Percentiles rank a stretch among this genome's conserved stretches.
These are phyloP conservation scores for Austropuccinia psidii DNA, from an alignment of 1,284 basidiomycete species.

Conservation along the genomic window DNA sequence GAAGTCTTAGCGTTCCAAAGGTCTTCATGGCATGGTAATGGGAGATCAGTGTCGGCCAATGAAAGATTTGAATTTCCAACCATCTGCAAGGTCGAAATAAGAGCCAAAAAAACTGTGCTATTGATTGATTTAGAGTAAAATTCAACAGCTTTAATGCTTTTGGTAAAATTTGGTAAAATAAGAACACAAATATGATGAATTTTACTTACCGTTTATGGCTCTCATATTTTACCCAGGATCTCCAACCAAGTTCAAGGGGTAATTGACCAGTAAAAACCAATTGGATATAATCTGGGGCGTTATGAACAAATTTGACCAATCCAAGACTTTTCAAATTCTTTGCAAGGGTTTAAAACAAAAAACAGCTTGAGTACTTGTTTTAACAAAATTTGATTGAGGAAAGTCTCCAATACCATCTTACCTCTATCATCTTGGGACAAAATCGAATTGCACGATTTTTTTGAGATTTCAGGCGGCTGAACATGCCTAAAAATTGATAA, in stretches of 20 bases:
- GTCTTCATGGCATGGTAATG: conserved; percentile 32
- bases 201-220: conserved; percentile 23
- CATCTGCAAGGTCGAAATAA: conserved; percentile 23
- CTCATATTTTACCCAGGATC: conserved; percentile 31
- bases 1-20: conserved; percentile 7
- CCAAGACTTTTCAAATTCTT: conserved; percentile 26
- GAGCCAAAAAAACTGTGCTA: conserved; percentile 31
- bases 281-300: conserved; percentile 24
- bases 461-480: conserved; percentile 18
- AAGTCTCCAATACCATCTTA: neutral
- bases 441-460: neutral
- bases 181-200: too few species aligned
- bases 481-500: conserved; percentile 27
- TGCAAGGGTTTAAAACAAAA: neutral
- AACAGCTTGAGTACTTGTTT: neutral
- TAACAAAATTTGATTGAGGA: neutral
- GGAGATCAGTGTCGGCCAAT: conserved; percentile 12
- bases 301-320: conserved; percentile 4
- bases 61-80: neutral
- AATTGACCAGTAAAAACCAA: conserved; percentile 26
- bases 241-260: conserved; percentile 17
- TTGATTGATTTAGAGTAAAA: neutral
- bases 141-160: neutral
- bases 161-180: too few species aligned
- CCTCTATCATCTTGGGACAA: conserved; percentile 2